Base-by-base conservation (phyloP, 2,329 filamentous ascomycete species). In the Alternaria hordeiaustralica region DNA sequence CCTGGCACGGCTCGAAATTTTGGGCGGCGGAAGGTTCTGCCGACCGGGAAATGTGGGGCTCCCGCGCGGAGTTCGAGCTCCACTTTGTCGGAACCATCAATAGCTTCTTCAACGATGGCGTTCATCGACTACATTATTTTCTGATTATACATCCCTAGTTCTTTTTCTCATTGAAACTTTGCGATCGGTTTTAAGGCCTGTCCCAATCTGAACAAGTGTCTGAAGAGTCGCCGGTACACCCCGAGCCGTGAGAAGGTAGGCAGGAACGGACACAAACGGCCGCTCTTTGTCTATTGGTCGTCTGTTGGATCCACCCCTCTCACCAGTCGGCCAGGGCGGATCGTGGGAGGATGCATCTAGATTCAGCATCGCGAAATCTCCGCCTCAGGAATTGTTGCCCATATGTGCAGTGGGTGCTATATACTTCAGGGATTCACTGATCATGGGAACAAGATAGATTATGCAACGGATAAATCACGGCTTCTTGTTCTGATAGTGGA, bases 11-110 rank as follows among this genome's bases (percentile, higher is more conserved):
- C 58, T 65, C 51, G 58, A 66, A 69, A 68, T 63, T 70, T 70
- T 67, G 64, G 66, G 45, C 63, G 68, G 68, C 41, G 50, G 53
- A 69, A 67, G 41, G 63, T 68, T 69, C 61, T 59, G 59, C 68
- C 68, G 66, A 41, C 36, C 36, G n/a, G n/a, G 36, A 62, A 45
- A 68, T 62, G 68, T 68, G 61, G 68, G 68, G 68, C 67, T 61
- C 50, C 58, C 60, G 60, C 58, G 66, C 68, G 66, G 68, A 69
- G 68, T 63, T 65, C 20, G 6, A n/a, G 23, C 49, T 53, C 30
- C 49, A 41, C 49, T 21, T 25, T 2, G 49, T 13, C 41, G 28
- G 49, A 36, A n/a, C 49, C 36, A 41, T 18, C 36, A 41, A 11
- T 3, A 18, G 36, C 36, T 41, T 41, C 36, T 18, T 41, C 9